Percentiles rank a stretch among this genome's conserved stretches.
These are phyloP conservation scores for Fusarium haematococcum DNA, from an alignment of 2,329 filamentous ascomycete species.

Conservation along the genomic window DNA sequence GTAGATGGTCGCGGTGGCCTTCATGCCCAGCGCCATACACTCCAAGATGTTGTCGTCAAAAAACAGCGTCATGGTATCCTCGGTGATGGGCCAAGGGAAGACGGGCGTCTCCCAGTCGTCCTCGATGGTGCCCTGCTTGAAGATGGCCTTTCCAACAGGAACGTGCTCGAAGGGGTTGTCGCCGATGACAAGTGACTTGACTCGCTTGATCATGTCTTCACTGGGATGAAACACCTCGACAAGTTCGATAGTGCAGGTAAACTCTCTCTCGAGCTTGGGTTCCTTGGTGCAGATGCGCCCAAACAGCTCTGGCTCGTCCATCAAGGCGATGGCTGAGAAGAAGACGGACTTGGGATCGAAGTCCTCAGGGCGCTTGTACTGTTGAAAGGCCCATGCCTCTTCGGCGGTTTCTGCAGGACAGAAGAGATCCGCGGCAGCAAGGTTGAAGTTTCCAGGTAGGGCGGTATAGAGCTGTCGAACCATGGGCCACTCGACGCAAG, in stretches of 20 bases:
- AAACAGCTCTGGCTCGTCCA: slow-evolving; percentile 49
- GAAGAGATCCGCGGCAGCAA: slow-evolving; percentile 77
- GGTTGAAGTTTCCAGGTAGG: slow-evolving; percentile 85
- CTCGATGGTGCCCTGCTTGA: slow-evolving; percentile 60
- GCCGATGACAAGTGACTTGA: slow-evolving; percentile 56
- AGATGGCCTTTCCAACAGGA: slow-evolving; percentile 59
- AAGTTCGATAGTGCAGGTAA: slow-evolving; percentile 72
- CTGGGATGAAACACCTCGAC: slow-evolving; percentile 60
- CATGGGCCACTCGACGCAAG: slow-evolving; percentile 74
- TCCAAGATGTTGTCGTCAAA: slow-evolving; percentile 70
- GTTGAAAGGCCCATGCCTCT: slow-evolving; percentile 44
- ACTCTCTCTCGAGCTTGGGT: slow-evolving; percentile 55
- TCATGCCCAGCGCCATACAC: slow-evolving; percentile 73
- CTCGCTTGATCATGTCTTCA: slow-evolving; percentile 54
- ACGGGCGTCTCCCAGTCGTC: slow-evolving; percentile 58
- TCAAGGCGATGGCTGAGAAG: slow-evolving; percentile 58
- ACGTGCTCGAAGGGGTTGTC: slow-evolving; percentile 49
- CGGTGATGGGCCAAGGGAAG: slow-evolving; percentile 21
- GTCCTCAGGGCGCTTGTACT: slow-evolving; percentile 51
- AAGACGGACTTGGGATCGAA: slow-evolving; percentile 57
- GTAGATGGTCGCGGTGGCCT: slow-evolving; percentile 66
- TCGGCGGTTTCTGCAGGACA: slow-evolving; percentile 51
- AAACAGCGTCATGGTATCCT: slow-evolving; percentile 62
- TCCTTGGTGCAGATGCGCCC: slow-evolving; percentile 37
- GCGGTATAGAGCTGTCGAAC: slow-evolving; percentile 61